Evolutionary conservation across 352 stramenopile genomes (phyloP), one percentile per base, ranked within the genome.

Genomic region (Phytophthora boehmeriae): DNA sequence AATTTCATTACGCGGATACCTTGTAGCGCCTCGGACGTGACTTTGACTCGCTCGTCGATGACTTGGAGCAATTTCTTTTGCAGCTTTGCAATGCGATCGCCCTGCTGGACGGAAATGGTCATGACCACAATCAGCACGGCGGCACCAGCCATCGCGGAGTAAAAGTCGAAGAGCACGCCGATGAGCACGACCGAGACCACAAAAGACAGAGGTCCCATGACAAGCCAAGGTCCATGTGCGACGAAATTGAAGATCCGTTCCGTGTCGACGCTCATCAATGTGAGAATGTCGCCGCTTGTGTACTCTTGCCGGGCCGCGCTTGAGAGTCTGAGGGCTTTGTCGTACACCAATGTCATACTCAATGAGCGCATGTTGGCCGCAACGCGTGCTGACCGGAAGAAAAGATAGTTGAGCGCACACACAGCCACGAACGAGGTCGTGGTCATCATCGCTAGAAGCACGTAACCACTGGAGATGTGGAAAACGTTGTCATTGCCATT

Each of bases 11-110:
- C 84, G 27, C 87, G 74, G 36, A 97, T 91, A 5, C 90, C 92
- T 11, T 83, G 63, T 1, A 98, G 73, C n/a, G 95, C 84, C 71
- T 98, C 92, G 61, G 92, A 96, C 20, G 93, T 92, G 51, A 97
- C 79, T 62, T 97, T 95, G 5, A 98, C 86, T 5, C 94, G 78
- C n/a, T 87, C 68, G 10, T 69, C 69, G 1, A 96, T 85, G 22
- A 68, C 39, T 6, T 50, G 35, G 1, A 71, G 42, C 2, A 71
- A 16, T 4, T 48, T 39, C 6, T 52, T 54, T 22, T 66, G 66
- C 2, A 54, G 16, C 1, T 41, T 30, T 13, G 53, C 65, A 20
- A 59, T 58, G 11, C 49, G 30, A 8, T 50, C 19, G 1, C 42
- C 49, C 19, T 54, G 38, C 6, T 39, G 27, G 5, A 34, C 34